Conservation (phyloP, 2,329 filamentous ascomycete species). For the Colletotrichum orchidophilum region DNA sequence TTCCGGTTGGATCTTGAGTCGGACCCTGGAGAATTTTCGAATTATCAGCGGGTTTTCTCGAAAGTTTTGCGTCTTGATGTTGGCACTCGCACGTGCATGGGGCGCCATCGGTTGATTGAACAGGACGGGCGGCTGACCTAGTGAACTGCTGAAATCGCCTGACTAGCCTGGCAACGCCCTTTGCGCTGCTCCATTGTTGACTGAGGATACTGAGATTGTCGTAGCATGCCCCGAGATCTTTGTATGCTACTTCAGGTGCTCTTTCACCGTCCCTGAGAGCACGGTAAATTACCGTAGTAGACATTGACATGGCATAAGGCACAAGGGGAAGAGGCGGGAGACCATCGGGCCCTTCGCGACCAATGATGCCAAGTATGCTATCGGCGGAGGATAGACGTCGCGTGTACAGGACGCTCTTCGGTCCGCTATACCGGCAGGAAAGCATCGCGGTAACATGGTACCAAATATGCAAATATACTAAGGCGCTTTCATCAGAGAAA, state of each 20-base stretch:
- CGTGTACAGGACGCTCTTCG: conserved; percentile 31
- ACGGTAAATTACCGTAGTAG: conserved; percentile 36
- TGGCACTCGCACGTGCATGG: not conserved
- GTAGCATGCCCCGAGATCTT: conserved; percentile 33
- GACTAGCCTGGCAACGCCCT: conserved; percentile 30
- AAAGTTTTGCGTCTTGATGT: not conserved
- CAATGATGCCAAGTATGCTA: conserved; percentile 25
- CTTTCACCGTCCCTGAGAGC: conserved; percentile 33
- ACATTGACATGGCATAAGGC: conserved; percentile 36
- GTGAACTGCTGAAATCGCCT: conserved; percentile 10
- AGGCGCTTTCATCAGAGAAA: not conserved
- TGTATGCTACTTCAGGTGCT: not conserved
- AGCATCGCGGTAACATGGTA: conserved; percentile 37
- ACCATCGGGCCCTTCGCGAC: conserved; percentile 9
- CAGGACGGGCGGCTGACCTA: not conserved
- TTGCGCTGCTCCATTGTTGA: conserved; percentile 29
- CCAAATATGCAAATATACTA: conserved; percentile 36
- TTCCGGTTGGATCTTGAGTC: not conserved
- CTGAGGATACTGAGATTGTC: conserved; percentile 18
- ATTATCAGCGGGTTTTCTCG: not conserved
- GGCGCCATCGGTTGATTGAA: not conserved
- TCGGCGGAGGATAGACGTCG: conserved; percentile 34
- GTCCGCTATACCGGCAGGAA: conserved; percentile 36
- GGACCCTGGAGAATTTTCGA: not conserved
- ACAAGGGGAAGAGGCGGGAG: conserved; percentile 35